Conservation (phyloP, 2,329 filamentous ascomycete species). For the Hypoxylon sp. region DNA sequence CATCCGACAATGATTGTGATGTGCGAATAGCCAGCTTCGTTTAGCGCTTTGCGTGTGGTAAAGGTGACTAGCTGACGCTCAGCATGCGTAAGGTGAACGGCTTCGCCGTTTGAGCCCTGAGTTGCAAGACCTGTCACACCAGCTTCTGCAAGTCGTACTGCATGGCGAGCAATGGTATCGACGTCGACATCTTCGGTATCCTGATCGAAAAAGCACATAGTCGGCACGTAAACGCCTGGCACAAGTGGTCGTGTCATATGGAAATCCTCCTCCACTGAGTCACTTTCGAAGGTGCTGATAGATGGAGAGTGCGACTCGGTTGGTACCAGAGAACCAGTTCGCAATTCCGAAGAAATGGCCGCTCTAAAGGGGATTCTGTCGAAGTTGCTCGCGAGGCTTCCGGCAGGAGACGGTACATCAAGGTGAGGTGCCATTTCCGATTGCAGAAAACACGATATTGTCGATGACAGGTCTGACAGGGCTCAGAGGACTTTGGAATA, state of each 20-base stretch:
- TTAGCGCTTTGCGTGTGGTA: slow-evolving; percentile 78
- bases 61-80: slow-evolving; percentile 79
- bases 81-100: slow-evolving; percentile 79
- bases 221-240: slow-evolving; percentile 79
- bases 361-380: slow-evolving; percentile 48
- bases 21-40: slow-evolving; percentile 73
- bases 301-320: slow-evolving; percentile 38
- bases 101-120: slow-evolving; percentile 87
- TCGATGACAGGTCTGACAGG: not conserved
- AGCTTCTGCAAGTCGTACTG: slow-evolving; percentile 79
- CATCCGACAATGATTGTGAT: slow-evolving; percentile 84
- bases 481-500: not conserved
- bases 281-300: slow-evolving; percentile 53
- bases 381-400: slow-evolving; percentile 54
- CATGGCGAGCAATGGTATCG: slow-evolving; percentile 70
- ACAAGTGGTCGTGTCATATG: slow-evolving; percentile 57
- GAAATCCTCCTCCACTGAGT: slow-evolving; percentile 48
- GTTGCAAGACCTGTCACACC: slow-evolving; percentile 82
- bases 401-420: slow-evolving; percentile 55
- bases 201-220: slow-evolving; percentile 79
- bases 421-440: slow-evolving; percentile 57
- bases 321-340: slow-evolving; percentile 36
- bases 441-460: not conserved
- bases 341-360: slow-evolving; percentile 39
- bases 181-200: slow-evolving; percentile 77